Conservation (phyloP, 345 rosid species). For the Salix dunnii region DNA sequence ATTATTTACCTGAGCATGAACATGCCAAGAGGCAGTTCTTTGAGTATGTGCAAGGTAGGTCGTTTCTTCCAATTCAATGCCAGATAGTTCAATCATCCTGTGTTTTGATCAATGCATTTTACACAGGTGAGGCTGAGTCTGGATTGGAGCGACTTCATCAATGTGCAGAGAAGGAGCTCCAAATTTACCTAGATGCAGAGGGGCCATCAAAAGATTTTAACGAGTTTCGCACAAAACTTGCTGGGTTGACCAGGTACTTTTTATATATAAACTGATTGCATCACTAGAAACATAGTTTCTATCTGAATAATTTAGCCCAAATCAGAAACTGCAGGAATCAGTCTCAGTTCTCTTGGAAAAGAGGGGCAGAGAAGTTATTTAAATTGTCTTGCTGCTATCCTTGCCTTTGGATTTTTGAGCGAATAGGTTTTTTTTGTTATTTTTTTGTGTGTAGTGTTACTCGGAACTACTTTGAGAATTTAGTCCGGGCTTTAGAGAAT, state of each 20-base stretch:
- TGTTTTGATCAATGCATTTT: slow-evolving; percentile 8
- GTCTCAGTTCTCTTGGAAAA: not conserved
- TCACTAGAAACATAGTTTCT: not conserved
- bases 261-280: not conserved
- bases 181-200: slow-evolving; percentile 44
- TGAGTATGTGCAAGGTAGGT: slow-evolving; percentile 77
- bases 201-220: slow-evolving; percentile 73
- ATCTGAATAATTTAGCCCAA: not conserved
- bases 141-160: slow-evolving; percentile 89
- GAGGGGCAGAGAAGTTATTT: not conserved
- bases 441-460: slow-evolving; percentile 49
- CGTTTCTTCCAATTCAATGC: not conserved
- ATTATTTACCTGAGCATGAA: slow-evolving; percentile 69
- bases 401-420: not conserved
- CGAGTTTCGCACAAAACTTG: slow-evolving; percentile 80
- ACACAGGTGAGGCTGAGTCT: slow-evolving; percentile 80
- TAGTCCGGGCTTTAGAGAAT: slow-evolving; percentile 75
- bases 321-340: not conserved
- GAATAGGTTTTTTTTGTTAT: not conserved
- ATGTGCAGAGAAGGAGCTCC: slow-evolving; percentile 84
- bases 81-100: not conserved
- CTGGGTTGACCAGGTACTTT: slow-evolving; percentile 72
- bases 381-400: not conserved
- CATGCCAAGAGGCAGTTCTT: slow-evolving; percentile 72
- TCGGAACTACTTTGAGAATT: slow-evolving; percentile 74